These are phyloP conservation scores for Mollisiaceae sp. DNA, from an alignment of 2,329 filamentous ascomycete species.

Conservation along the genomic window DNA sequence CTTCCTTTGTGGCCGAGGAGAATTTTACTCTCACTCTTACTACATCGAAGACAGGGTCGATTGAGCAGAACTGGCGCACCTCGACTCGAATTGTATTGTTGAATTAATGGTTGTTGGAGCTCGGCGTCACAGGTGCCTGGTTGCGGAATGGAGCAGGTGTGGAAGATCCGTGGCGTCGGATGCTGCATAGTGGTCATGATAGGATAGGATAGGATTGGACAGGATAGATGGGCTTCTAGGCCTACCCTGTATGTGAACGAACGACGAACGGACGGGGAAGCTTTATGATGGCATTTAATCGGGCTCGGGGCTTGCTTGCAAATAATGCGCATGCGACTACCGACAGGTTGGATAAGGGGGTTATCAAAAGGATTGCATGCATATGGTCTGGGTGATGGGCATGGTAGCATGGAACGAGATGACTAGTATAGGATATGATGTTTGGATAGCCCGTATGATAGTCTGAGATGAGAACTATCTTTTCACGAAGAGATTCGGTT, in stretches of 20 bases:
- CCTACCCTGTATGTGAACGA: background rate
- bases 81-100: slow-evolving; percentile 3
- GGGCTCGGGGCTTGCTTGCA: slow-evolving; percentile 9
- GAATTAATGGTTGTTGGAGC: slow-evolving; percentile 9
- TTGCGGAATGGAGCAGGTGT: background rate
- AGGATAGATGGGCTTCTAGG: slow-evolving; percentile 15
- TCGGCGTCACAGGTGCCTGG: background rate
- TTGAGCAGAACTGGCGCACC: background rate
- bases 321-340: background rate
- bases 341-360: slow-evolving; percentile 1
- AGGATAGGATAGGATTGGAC: background rate
- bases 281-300: slow-evolving; percentile 12
- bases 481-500: background rate
- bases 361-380: slow-evolving; percentile 18
- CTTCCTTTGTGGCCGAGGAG: background rate
- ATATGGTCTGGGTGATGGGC: slow-evolving; percentile 11
- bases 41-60: slow-evolving; percentile 1
- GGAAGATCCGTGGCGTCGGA: background rate
- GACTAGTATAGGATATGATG: background rate
- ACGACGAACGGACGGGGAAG: background rate
- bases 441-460: no score
- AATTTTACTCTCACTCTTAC: background rate
- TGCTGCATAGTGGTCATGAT: background rate
- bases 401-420: background rate
- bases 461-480: background rate